Base-by-base conservation (phyloP, 2,329 filamentous ascomycete species). In the Neopestalotiopsis rosae region DNA sequence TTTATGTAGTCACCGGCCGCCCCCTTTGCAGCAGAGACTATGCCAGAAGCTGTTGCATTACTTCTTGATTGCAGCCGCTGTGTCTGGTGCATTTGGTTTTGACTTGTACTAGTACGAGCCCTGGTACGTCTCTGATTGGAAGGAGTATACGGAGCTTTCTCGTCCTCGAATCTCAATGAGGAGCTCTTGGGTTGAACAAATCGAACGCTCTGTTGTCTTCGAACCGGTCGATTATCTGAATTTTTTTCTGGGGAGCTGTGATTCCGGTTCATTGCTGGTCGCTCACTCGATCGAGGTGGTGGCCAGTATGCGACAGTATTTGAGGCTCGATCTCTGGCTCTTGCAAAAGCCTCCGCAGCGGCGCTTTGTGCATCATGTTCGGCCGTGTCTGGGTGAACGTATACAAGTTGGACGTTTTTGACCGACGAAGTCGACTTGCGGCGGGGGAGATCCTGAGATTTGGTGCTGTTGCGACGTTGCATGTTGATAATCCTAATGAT, bases 341-440 rank as follows among this genome's bases (percentile, higher is more conserved):
- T 83, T 6, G 81, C 77, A 75, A 88, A 92, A 1, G 91, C 91
- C 74, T 90, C 81, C 42, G 83, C 81, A 7, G 91, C 91, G 28
- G 91, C 90, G 52, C 87, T 84, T 52, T 89, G 86, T 7, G 91
- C 91, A 77, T 92, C 88, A 67, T 87, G 82, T 63, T 87, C 84
- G 2, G 87, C 86, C 3, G 80, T 77, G 12, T 77, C 79, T 1
- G 85, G 85, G 72, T 85, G 80, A 59, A 89, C 86, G 65, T 85
- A 81, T 64, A 87, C 82, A 24, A 87, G 78, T 69, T 81, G 79
- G 24, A 84, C 80, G 38, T 83, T 82, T 64, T 82, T 82, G 38
- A 83, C 79, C 42, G 86, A 87, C 69, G 80, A 83, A n/a, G 82
- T 82, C 6, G 88, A 89, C 74, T 87, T 90, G 76, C 84, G 86